A percentile compares a stretch with the other conserved stretches of the same genome.
These are phyloP conservation scores for Sclerotinia minor DNA, from an alignment of 2,329 filamentous ascomycete species.

Conservation along the genomic window DNA sequence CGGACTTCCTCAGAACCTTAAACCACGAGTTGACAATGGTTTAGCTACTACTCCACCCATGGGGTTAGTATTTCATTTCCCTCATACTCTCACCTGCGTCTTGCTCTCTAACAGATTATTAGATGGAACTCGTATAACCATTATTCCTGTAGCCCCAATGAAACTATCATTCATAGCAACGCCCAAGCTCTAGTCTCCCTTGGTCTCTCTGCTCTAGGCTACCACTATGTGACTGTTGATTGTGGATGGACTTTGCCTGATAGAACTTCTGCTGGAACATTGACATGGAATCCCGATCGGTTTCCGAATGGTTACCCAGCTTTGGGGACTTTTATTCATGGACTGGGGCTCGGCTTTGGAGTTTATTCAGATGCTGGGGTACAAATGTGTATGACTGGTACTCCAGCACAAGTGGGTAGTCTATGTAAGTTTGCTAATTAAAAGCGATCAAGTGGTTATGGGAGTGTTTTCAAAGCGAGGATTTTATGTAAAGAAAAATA, in stretches of 20 bases:
- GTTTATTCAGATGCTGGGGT: conserved; percentile 46
- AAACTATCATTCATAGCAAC: conserved; percentile 49
- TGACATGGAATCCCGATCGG: conserved; percentile 46
- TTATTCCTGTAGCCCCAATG: conserved; percentile 49
- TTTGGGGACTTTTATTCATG: conserved; percentile 46
- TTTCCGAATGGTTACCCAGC: conserved; percentile 48
- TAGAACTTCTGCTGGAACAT: conserved; percentile 41
- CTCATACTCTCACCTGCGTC: neutral
- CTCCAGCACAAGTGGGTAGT: conserved; percentile 35
- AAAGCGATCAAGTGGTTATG: neutral
- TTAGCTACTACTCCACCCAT: conserved; percentile 36
- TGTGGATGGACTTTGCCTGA: conserved; percentile 50
- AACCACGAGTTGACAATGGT: conserved; percentile 32
- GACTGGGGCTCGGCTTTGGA: conserved; percentile 46
- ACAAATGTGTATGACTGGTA: conserved; percentile 39
- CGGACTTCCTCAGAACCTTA: neutral
- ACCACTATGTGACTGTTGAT: conserved; percentile 52
- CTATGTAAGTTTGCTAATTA: conserved; percentile 33
- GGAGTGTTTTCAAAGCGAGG: neutral
- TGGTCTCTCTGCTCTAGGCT: conserved; percentile 48
- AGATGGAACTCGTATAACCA: conserved; percentile 54
- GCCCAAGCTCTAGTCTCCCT: conserved; percentile 50
- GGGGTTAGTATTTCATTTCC: conserved; percentile 29
- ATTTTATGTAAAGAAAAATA: no score
- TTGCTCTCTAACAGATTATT: conserved; percentile 3